A percentile compares a stretch with the other conserved stretches of the same genome.
These are phyloP conservation scores for Rhytidiadelphus loreus DNA, from an alignment of 225 moss, liverwort and hornwort species.

Conservation along the genomic window DNA sequence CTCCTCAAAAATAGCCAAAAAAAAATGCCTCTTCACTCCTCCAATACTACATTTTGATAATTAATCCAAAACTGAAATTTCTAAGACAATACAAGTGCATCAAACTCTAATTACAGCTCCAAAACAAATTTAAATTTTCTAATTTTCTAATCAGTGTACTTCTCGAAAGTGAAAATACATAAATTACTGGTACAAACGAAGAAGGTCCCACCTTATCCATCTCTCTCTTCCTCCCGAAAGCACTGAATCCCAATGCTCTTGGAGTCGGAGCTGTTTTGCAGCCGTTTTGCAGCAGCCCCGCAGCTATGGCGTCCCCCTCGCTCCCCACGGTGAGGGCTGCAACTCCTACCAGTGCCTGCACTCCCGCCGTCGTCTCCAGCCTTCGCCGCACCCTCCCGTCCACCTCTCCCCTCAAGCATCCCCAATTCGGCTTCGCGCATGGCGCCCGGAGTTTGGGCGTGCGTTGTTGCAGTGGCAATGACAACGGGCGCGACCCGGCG, in stretches of 20 bases:
- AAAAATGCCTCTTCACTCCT: neutral
- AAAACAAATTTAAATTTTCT: too few species aligned
- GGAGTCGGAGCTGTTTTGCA: neutral
- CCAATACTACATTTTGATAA: neutral
- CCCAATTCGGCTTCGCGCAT: neutral
- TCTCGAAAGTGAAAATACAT: neutral
- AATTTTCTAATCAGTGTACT: neutral
- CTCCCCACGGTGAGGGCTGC: neutral
- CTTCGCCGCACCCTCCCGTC: neutral
- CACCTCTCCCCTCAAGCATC: neutral
- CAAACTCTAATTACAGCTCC: accelerated
- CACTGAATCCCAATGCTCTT: neutral
- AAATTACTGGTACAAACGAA: neutral
- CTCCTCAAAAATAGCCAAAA: neutral
- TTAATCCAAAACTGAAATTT: neutral
- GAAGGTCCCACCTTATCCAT: neutral
- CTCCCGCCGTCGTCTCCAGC: neutral
- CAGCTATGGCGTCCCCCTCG: slow-evolving; percentile 27
- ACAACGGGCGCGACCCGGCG: slow-evolving; percentile 9
- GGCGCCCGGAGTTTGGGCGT: neutral
- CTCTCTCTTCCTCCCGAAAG: neutral
- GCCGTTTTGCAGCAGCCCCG: neutral
- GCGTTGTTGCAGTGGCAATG: slow-evolving; percentile 11
- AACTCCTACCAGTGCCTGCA: neutral
- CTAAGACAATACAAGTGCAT: neutral